Conservation (phyloP, 768 basidiomycete genomes). For the Melanogaster broomeanus region DNA sequence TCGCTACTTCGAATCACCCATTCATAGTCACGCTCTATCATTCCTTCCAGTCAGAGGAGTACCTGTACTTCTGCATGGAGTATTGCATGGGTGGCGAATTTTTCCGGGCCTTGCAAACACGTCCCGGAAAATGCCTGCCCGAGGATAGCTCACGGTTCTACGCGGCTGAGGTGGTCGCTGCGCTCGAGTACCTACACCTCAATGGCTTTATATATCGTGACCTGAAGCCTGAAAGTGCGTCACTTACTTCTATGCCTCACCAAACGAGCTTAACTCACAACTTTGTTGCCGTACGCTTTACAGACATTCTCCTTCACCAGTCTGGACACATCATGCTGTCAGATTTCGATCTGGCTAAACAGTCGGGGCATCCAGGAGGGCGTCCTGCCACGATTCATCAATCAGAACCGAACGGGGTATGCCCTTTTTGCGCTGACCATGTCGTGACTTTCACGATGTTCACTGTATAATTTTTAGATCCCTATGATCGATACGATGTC, state of each 20-base stretch:
- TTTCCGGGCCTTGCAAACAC: constrained; percentile 94
- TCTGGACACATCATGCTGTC: constrained; percentile 99
- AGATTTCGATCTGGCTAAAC: constrained; percentile 98
- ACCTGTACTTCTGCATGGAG: constrained; percentile 99
- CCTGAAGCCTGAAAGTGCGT: constrained; percentile 98
- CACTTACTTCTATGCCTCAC: constrained; percentile 2
- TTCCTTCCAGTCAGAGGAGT: constrained; percentile 97
- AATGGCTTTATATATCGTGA: constrained; percentile 99
- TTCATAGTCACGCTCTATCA: constrained; percentile 99
- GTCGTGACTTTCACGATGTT: constrained; percentile 5
- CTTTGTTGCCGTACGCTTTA: constrained; percentile 12
- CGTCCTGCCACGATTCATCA: constrained; percentile 86
- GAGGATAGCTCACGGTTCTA: constrained; percentile 98
- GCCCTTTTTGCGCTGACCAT: constrained; percentile 25
- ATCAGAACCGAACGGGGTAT: constrained; percentile 86
- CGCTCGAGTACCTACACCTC: constrained; percentile 96
- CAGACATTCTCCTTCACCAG: constrained; percentile 96
- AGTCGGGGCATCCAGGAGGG: constrained; percentile 82
- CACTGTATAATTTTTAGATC: constrained; percentile 48
- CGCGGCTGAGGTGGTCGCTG: constrained; percentile 97
- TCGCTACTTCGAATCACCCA: constrained; percentile 97
- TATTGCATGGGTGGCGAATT: constrained; percentile 99
- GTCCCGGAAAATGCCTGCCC: constrained; percentile 94
- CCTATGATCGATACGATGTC: constrained; percentile 96
- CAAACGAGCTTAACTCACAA: neutral